Percentiles rank a stretch among this genome's conserved stretches.
Conservation (phyloP, 441 rosid genomes). For the Flueggea neowawraea region DNA sequence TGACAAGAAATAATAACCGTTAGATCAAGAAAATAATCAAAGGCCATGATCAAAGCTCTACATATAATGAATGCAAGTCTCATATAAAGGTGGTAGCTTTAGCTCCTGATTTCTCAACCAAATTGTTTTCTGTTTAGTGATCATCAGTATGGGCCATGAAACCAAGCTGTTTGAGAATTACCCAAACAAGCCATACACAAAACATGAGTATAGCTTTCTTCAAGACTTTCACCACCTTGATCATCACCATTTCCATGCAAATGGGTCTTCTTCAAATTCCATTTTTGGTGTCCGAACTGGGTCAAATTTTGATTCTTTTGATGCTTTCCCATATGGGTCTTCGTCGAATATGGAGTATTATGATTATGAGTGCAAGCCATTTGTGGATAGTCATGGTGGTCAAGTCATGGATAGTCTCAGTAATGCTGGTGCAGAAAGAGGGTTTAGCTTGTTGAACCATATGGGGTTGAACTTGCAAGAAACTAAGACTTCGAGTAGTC, state of each 20-base stretch:
- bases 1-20: constrained; percentile 18
- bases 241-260: constrained; percentile 29
- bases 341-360: constrained; percentile 38
- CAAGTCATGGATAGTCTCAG: constrained; percentile 46
- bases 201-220: constrained; percentile 33
- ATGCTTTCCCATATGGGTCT: constrained; percentile 31
- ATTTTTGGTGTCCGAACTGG: constrained; percentile 29
- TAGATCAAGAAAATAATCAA: constrained; percentile 22
- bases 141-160: constrained; percentile 18
- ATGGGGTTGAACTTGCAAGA: constrained; percentile 25
- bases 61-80: constrained; percentile 12
- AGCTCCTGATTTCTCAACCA: neutral
- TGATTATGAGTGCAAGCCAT: constrained; percentile 58
- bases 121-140: neutral
- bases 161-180: constrained; percentile 21
- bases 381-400: constrained; percentile 13
- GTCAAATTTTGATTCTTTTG: constrained; percentile 40
- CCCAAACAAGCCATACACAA: constrained; percentile 25
- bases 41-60: constrained; percentile 22
- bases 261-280: constrained; percentile 40
- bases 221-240: constrained; percentile 39
- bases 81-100: constrained; percentile 16
- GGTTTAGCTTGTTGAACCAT: constrained; percentile 13
- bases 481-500: constrained; percentile 31
- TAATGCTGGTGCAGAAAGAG: constrained; percentile 1